Evolutionary conservation across 2,329 filamentous ascomycete species (phyloP), one percentile per base, ranked within the genome.

Genomic region (Stagonosporopsis chrysanthemi): DNA sequence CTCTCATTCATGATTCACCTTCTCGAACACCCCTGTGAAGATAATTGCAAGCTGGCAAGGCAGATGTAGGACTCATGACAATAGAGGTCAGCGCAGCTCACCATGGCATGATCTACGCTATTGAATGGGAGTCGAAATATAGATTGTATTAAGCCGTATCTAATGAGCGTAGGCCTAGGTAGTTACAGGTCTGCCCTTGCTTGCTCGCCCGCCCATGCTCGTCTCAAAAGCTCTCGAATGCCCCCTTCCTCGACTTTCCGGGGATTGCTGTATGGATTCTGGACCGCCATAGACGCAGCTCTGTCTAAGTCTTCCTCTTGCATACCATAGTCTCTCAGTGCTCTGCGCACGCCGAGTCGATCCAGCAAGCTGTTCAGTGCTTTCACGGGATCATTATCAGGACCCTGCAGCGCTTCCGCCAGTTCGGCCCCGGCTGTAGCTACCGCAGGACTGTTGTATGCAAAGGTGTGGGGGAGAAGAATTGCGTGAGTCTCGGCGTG

Each of bases 401-500:
- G 4, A 15, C 19, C n/a, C 17, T 15, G n/a, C 8, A 45, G 28
- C 11, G 42, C 42, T 11, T 45, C 42, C n/a, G 29, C 42, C 4
- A 35, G 9, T 1, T 45, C 9, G 15, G 19, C 17, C 29, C 8
- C 17, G 5, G 19, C 19, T 12, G 15, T 15, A 2, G 17, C 4
- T 35, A 24, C n/a, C 6, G 48, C 39, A 17, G 39, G 39, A 29
- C 19, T 83, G 61, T 88, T 88, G 68, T 88, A 89, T 2, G 86
- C 83, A 2, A 89, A 74, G 0, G 85, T 84, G 65, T 89, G 86
- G 0, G 86, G 86, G 7, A 89, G 76, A 1, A 89, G 80, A 29
- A 85, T 82, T 0, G 86, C 86, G 65, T 89, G 87, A 0, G 86
- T 88, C 69, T 88, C 85, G 1, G 86, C 85, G 58, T 90, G 86